These are phyloP conservation scores for Austropuccinia psidii DNA, from an alignment of 1,284 basidiomycete species.

Conservation along the genomic window DNA sequence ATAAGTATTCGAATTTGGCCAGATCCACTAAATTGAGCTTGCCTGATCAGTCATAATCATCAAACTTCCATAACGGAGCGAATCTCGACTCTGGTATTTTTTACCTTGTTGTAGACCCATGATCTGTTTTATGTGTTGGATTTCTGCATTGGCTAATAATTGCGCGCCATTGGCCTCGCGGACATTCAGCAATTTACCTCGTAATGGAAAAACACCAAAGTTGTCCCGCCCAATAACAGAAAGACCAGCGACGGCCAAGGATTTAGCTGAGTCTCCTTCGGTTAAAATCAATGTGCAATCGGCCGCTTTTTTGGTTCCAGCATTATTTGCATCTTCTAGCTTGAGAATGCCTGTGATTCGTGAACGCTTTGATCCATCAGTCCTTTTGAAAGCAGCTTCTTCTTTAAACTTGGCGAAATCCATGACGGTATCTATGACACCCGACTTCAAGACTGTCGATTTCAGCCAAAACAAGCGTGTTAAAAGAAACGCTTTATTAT, in stretches of 20 bases:
- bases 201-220: slow-evolving; percentile 94
- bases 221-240: slow-evolving; percentile 92
- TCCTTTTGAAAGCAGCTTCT: slow-evolving; percentile 90
- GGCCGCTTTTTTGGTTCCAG: slow-evolving; percentile 70
- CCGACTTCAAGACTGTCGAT: slow-evolving; percentile 68
- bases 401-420: slow-evolving; percentile 97
- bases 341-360: slow-evolving; percentile 85
- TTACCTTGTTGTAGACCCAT: slow-evolving; percentile 92
- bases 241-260: slow-evolving; percentile 87
- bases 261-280: slow-evolving; percentile 98
- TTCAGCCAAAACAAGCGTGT: too few relatives aligned
- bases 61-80: slow-evolving; percentile 82
- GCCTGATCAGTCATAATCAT: slow-evolving; percentile 99
- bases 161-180: slow-evolving; percentile 92
- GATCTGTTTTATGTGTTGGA: slow-evolving; percentile 96
- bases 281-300: slow-evolving; percentile 94
- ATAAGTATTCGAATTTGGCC: too few relatives aligned
- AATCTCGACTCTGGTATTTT: slow-evolving; percentile 65
- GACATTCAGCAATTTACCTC: slow-evolving; percentile 95
- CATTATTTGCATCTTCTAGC: slow-evolving; percentile 95
- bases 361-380: slow-evolving; percentile 86
- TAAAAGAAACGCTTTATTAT: too few relatives aligned
- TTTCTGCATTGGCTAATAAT: slow-evolving; percentile 97
- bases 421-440: slow-evolving; percentile 85
- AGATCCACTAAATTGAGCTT: slow-evolving; percentile 37